Conservation (phyloP, 2,329 filamentous ascomycete genomes). For the Lojkania enalia region DNA sequence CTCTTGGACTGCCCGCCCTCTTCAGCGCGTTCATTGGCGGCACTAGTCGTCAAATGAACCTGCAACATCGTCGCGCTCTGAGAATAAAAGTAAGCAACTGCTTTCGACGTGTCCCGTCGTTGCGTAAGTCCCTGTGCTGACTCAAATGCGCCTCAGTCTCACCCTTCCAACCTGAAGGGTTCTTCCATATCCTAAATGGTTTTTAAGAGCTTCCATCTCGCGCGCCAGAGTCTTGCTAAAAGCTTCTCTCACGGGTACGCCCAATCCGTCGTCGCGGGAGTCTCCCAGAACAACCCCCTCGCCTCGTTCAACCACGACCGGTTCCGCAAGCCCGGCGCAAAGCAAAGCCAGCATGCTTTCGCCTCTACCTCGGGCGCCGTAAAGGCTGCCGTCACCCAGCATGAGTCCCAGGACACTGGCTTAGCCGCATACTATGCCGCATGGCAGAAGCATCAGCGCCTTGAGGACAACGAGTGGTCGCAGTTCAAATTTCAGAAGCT, state of each 20-base stretch:
- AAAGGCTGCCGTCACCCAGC: conserved; percentile 35
- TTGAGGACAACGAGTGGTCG: conserved; percentile 81
- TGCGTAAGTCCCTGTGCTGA: conserved; percentile 9
- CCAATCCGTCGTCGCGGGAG: conserved; percentile 92
- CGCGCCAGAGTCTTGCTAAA: conserved; percentile 97
- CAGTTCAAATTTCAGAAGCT: conserved; percentile 87
- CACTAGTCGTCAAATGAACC: conserved; percentile 96
- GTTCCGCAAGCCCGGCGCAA: conserved; percentile 53
- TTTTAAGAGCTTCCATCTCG: conserved; percentile 75
- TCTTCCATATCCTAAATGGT: conserved; percentile 81
- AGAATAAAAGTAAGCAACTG: conserved; percentile 65
- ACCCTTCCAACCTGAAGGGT: conserved; percentile 63
- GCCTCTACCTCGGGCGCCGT: conserved; percentile 52
- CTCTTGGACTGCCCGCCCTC: conserved; percentile 41
- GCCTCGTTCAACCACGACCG: conserved; percentile 54
- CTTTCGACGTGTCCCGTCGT: neutral
- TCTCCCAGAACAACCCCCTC: conserved; percentile 62
- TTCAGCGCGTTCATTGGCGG: conserved; percentile 87
- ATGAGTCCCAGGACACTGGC: conserved; percentile 53
- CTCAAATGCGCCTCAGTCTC: conserved; percentile 43
- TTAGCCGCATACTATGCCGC: conserved; percentile 91
- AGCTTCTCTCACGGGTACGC: conserved; percentile 97
- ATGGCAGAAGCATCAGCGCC: conserved; percentile 75
- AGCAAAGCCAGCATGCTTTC: conserved; percentile 78
- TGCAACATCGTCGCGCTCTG: conserved; percentile 70